phyloP scores from a whole-genome alignment of 1,284 basidiomycete species.

The Ceraceosorus guamensis region DNA sequence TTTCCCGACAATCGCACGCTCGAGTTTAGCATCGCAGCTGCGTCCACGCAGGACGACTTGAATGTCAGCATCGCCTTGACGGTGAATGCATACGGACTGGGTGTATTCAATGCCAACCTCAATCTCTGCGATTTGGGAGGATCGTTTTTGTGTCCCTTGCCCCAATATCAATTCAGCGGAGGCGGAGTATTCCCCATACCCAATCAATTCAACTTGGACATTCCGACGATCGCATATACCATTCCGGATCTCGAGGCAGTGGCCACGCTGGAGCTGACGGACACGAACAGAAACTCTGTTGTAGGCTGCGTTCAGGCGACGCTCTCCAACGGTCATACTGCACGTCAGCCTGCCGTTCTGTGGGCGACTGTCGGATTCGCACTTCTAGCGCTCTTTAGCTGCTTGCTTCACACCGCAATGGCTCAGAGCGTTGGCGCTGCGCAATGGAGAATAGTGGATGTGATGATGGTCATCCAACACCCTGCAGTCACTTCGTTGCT shows the following conservation, averaged over 20 bases:
- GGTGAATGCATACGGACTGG: conserved; percentile 43
- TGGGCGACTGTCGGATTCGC: conserved; percentile 70
- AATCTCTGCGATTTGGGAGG: conserved; percentile 39
- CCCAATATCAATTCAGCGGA: conserved; percentile 41
- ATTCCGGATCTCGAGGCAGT: conserved; percentile 89
- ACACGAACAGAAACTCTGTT: conserved; percentile 61
- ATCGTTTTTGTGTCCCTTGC: conserved; percentile 42
- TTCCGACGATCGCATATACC: conserved; percentile 73
- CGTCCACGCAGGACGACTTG: conserved; percentile 28
- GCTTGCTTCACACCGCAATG: conserved; percentile 60
- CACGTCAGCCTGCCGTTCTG: conserved; percentile 64
- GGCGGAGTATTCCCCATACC: conserved; percentile 68
- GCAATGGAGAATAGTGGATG: conserved; percentile 63
- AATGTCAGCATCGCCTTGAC: conserved; percentile 24
- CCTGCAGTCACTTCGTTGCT: conserved; percentile 70
- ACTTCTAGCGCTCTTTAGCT: conserved; percentile 62
- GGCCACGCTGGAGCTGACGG: conserved; percentile 68
- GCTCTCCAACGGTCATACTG: conserved; percentile 80
- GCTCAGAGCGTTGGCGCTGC: conserved; percentile 49
- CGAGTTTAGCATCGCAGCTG: conserved; percentile 40
- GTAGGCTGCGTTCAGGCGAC: conserved; percentile 87
- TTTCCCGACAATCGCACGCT: conserved; percentile 37
- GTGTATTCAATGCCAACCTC: conserved; percentile 36
- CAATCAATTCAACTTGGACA: conserved; percentile 50
- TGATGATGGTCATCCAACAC: conserved; percentile 73